Conservation (phyloP, 176 grass and related monocot genomes). For the Oryza meridionalis region DNA sequence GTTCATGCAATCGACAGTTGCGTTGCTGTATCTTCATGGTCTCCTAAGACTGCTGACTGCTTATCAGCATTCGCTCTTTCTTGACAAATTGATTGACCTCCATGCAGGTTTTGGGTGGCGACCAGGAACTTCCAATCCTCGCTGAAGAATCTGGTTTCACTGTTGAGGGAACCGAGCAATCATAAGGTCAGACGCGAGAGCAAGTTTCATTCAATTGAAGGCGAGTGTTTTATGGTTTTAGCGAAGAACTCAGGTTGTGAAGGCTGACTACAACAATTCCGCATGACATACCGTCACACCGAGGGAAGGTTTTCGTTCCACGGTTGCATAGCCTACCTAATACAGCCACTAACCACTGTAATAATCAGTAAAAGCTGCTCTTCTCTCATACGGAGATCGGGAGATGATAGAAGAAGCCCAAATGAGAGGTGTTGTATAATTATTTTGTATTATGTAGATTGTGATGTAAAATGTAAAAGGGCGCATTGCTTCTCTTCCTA, state of each 20-base stretch:
- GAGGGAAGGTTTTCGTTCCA: neutral
- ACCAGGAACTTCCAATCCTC: slow-evolving; percentile 72
- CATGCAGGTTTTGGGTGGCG: slow-evolving; percentile 69
- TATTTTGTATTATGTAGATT: slow-evolving; percentile 35
- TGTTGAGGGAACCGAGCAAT: slow-evolving; percentile 38
- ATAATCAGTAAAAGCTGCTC: neutral
- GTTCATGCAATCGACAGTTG: neutral
- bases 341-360: slow-evolving; percentile 32
- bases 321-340: neutral
- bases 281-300: neutral
- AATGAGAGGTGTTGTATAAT: neutral
- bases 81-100: neutral
- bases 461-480: slow-evolving; percentile 23
- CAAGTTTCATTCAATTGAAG: neutral
- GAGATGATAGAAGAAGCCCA: neutral
- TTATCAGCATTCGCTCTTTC: neutral
- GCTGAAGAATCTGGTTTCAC: slow-evolving; percentile 77
- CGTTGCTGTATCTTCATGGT: neutral
- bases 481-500: neutral
- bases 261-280: neutral
- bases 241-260: neutral
- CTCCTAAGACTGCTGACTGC: neutral
- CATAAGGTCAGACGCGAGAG: neutral
- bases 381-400: neutral
- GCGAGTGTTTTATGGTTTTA: neutral